These are phyloP conservation scores for Exserohilum rostratum DNA, from an alignment of 2,329 filamentous ascomycete genomes.

Conservation along the genomic window DNA sequence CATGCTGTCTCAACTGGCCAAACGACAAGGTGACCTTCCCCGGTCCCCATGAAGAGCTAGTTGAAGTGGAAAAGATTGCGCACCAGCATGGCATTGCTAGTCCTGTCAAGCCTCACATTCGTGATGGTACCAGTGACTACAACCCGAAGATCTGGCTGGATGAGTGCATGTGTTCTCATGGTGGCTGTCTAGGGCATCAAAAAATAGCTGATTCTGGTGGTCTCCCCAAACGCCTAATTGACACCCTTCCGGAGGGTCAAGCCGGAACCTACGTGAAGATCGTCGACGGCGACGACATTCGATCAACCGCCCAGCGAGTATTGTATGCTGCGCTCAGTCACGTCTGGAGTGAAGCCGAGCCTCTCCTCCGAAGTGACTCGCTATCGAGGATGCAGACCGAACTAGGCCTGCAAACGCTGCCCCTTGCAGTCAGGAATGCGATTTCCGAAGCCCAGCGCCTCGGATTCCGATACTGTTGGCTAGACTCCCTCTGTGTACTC, in stretches of 20 bases:
- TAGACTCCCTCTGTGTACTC: slow-evolving; percentile 43
- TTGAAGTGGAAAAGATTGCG: slow-evolving; percentile 32
- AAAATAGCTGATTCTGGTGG: slow-evolving; percentile 2
- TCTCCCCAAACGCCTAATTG: slow-evolving; percentile 43
- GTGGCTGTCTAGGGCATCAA: slow-evolving; percentile 29
- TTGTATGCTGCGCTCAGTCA: slow-evolving; percentile 42
- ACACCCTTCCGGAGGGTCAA: slow-evolving; percentile 28
- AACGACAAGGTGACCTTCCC: slow-evolving; percentile 43
- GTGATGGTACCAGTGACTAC: slow-evolving; percentile 7
- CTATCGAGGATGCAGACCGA: slow-evolving; percentile 21
- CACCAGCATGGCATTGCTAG: slow-evolving; percentile 26
- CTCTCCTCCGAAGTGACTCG: slow-evolving; percentile 27
- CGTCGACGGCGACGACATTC: slow-evolving; percentile 30
- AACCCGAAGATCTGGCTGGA: slow-evolving; percentile 39
- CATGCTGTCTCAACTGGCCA: slow-evolving; percentile 47
- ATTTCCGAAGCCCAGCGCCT: slow-evolving; percentile 33
- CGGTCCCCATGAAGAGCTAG: slow-evolving; percentile 40
- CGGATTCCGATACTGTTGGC: slow-evolving; percentile 44
- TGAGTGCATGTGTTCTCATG: slow-evolving; percentile 36
- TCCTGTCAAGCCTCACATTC: slow-evolving; percentile 15
- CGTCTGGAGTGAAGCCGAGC: slow-evolving; percentile 29
- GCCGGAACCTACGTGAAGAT: slow-evolving; percentile 25
- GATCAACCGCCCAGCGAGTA: slow-evolving; percentile 3
- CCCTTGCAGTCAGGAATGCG: slow-evolving; percentile 33
- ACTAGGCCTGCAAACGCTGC: slow-evolving; percentile 26